These are phyloP conservation scores for Kregervanrija delftensis DNA, from an alignment of 805 yeast species.

Conservation along the genomic window DNA sequence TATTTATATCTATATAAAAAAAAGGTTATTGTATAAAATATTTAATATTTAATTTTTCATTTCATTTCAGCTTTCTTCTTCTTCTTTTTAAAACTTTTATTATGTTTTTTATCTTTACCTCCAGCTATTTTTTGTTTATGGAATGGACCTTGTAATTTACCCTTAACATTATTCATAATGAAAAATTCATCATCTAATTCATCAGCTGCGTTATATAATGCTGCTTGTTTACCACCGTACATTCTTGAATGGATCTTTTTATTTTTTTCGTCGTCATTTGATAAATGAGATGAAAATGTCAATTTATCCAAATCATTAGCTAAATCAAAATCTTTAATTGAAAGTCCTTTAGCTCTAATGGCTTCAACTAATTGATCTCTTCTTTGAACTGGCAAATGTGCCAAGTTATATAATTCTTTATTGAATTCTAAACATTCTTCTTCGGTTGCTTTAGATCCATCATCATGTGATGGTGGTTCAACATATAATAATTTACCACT, in stretches of 20 bases:
- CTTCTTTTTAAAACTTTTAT: slow-evolving; percentile 36
- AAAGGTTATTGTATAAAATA: slow-evolving; percentile 1
- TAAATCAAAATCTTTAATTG: slow-evolving; percentile 49
- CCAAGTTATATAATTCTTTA: slow-evolving; percentile 60
- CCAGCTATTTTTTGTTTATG: slow-evolving; percentile 46
- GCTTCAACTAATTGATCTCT: slow-evolving; percentile 64
- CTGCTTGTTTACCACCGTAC: slow-evolving; percentile 81
- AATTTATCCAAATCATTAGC: slow-evolving; percentile 62
- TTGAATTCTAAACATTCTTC: slow-evolving; percentile 65
- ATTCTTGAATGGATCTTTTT: slow-evolving; percentile 39
- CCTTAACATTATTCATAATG: slow-evolving; percentile 55
- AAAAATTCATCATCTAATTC: slow-evolving; percentile 86
- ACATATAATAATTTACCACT: slow-evolving; percentile 81
- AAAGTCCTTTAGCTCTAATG: slow-evolving; percentile 47
- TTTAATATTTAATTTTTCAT: not conserved
- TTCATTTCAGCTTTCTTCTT: slow-evolving; percentile 11
- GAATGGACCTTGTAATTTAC: slow-evolving; percentile 65
- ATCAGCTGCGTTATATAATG: slow-evolving; percentile 67
- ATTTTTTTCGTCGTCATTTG: slow-evolving; percentile 34
- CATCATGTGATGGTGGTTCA: slow-evolving; percentile 80
- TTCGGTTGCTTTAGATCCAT: slow-evolving; percentile 42
- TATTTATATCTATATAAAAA: slow-evolving; percentile 1
- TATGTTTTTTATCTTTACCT: slow-evolving; percentile 73
- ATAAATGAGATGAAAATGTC: slow-evolving; percentile 75
- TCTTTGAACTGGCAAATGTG: slow-evolving; percentile 64